Evolutionary conservation across 1,139 yeast species (phyloP), one percentile per base, ranked within the genome.

Genomic region (Pichia sp.): DNA sequence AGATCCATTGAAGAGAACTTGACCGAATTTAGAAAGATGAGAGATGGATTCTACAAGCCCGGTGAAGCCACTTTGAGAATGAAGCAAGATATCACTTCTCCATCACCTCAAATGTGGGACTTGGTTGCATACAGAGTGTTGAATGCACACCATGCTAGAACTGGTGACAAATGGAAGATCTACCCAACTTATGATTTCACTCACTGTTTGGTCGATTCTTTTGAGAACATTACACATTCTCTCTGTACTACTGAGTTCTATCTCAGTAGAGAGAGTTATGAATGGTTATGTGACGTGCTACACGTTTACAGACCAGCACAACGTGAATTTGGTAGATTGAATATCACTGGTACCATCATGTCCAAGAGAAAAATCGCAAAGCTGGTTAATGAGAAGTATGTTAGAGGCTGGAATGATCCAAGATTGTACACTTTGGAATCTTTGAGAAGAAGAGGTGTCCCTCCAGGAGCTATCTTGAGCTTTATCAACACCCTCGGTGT

Each of bases 101-200:
- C 96, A 47, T 84, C 86, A 49, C 98, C 98, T 16, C 98, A 91
- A 65, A 93, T 93, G 98, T 93, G 99, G 98, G 99, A 93, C 62
- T 73, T 91, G 50, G 94, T 91, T 42, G 98, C 98, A n/a, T 93
- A 93, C 65, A 77, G 99, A 60, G 96, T 93, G 7, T 69, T 93
- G 51, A 71, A 88, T 51, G 88, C 95, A 18, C 75, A 86, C 21
- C 98, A 93, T 63, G 95, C 91, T 61, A 80, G 98, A 64, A 91
- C 98, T 13, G 98, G 97, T 38, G 80, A 75, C 57, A 83, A 83
- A 60, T 93, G 99, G 99, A 86, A 82, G 63, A 88, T 93, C 42
- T 93, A 93, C 57, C 99, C 99, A 45, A 93, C 98, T 15, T 93
- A 93, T 59, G 98, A 93, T 60, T 93, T 93, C 65, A 91, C 98